Evolutionary conservation across 148 eudicot genomes (phyloP).

Genomic region (Rhododendron griersonianum): DNA sequence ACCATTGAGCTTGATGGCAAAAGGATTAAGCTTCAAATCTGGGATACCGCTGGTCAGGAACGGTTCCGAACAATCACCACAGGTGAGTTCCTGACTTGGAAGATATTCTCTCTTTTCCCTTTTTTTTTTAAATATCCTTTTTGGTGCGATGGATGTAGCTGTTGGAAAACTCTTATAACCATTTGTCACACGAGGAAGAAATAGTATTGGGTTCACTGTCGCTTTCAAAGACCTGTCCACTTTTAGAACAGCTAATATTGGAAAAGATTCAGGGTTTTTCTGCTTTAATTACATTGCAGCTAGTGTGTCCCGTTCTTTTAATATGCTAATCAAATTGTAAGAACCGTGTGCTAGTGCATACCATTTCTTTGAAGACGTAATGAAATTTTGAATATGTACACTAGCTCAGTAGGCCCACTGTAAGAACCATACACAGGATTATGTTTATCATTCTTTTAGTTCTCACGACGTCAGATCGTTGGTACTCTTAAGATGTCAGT

Average conservation of each 20-base stretch:
- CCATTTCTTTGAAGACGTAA: not conserved
- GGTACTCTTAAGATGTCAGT: constrained; percentile 1
- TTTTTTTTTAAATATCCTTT: not conserved
- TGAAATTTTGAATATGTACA: no score
- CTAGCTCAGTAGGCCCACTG: not conserved
- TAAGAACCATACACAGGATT: not conserved
- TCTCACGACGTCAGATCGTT: not conserved
- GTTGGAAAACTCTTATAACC: not conserved
- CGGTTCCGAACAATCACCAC: constrained; percentile 81
- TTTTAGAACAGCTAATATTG: not conserved
- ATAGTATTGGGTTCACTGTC: not conserved
- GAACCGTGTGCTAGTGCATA: not conserved
- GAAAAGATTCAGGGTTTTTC: not conserved
- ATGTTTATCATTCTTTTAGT: constrained; percentile 1
- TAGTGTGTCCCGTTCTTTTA: not conserved
- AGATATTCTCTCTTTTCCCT: not conserved
- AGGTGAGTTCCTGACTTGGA: constrained; percentile 30
- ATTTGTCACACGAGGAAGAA: not conserved
- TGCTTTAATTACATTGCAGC: constrained; percentile 1
- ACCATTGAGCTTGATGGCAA: constrained; percentile 90
- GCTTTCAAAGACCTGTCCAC: not conserved
- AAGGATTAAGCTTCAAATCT: constrained; percentile 80
- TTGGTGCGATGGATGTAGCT: not conserved
- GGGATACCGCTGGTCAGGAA: constrained; percentile 96
- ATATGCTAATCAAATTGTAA: not conserved